Conservation (phyloP, 805 yeast species). For the Pichia deserticola region DNA sequence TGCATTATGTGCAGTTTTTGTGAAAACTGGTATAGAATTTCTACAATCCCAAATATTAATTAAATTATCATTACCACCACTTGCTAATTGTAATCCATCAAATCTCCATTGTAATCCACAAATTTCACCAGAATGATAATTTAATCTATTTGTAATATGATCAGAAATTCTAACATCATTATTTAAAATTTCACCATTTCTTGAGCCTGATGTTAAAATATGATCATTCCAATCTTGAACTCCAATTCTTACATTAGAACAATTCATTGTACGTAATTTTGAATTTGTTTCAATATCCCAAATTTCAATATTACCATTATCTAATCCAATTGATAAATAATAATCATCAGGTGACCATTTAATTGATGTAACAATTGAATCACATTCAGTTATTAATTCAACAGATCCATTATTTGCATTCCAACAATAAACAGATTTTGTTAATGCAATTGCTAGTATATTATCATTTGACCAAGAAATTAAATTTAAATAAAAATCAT, state of each 20-base stretch:
- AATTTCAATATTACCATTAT: conserved; percentile 78
- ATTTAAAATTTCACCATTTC: conserved; percentile 75
- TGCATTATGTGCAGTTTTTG: conserved; percentile 77
- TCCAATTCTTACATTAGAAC: conserved; percentile 71
- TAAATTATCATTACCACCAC: conserved; percentile 92
- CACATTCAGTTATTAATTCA: conserved; percentile 52
- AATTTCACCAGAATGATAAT: conserved; percentile 77
- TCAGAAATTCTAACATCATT: conserved; percentile 84
- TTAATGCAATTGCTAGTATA: conserved; percentile 81
- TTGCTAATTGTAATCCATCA: conserved; percentile 81
- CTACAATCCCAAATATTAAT: conserved; percentile 93
- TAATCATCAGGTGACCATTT: conserved; percentile 90
- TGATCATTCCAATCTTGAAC: conserved; percentile 82
- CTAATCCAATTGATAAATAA: conserved; percentile 75
- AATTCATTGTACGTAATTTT: conserved; percentile 72
- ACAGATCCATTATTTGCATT: conserved; percentile 81
- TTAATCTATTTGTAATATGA: conserved; percentile 57
- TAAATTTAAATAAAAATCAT: conserved; percentile 85
- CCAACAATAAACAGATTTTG: conserved; percentile 82
- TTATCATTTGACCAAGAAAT: conserved; percentile 83
- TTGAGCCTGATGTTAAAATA: conserved; percentile 76
- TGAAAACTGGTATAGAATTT: conserved; percentile 56
- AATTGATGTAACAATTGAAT: conserved; percentile 56
- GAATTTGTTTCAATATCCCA: conserved; percentile 84
- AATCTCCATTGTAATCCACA: conserved; percentile 84